phyloP scores from a whole-genome alignment of 768 basidiomycete species.

The Pleurotus citrinopileatus region DNA sequence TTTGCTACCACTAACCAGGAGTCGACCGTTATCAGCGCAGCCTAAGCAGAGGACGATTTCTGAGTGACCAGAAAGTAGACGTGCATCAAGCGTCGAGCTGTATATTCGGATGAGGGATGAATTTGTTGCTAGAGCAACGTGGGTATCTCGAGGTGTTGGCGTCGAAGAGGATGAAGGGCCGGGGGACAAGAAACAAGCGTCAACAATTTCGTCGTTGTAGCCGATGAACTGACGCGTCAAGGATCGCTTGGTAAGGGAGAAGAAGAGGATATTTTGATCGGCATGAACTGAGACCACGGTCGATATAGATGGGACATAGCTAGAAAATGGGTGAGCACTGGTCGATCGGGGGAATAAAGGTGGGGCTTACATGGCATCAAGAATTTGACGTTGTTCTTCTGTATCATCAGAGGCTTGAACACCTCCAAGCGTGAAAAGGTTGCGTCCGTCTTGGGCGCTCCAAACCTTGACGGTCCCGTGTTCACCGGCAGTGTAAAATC shows the following conservation, averaged over 20 bases:
- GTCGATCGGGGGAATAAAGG: background rate
- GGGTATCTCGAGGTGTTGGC: constrained; percentile 47
- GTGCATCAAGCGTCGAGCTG: constrained; percentile 73
- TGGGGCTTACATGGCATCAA: constrained; percentile 71
- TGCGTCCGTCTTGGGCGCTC: constrained; percentile 68
- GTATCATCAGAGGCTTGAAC: constrained; percentile 48
- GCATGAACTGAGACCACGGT: constrained; percentile 83
- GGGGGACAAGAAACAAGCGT: constrained; percentile 71
- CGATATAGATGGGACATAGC: constrained; percentile 65
- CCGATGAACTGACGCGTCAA: constrained; percentile 85
- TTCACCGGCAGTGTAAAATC: constrained; percentile 89
- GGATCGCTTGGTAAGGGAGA: constrained; percentile 66
- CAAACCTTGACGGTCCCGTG: constrained; percentile 84
- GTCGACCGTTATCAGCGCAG: constrained; percentile 55
- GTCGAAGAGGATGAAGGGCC: constrained; percentile 17
- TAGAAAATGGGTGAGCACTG: constrained; percentile 28
- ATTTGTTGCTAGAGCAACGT: constrained; percentile 95
- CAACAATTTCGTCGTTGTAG: constrained; percentile 98
- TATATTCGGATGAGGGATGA: constrained; percentile 94
- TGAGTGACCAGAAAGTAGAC: constrained; percentile 83
- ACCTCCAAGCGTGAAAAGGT: constrained; percentile 57
- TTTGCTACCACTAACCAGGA: constrained; percentile 91
- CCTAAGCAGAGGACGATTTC: constrained; percentile 91
- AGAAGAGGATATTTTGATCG: constrained; percentile 95
- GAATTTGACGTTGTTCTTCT: constrained; percentile 83